Evolutionary conservation across 768 basidiomycete species (phyloP).

Genomic region (Floccularia luteovirens): DNA sequence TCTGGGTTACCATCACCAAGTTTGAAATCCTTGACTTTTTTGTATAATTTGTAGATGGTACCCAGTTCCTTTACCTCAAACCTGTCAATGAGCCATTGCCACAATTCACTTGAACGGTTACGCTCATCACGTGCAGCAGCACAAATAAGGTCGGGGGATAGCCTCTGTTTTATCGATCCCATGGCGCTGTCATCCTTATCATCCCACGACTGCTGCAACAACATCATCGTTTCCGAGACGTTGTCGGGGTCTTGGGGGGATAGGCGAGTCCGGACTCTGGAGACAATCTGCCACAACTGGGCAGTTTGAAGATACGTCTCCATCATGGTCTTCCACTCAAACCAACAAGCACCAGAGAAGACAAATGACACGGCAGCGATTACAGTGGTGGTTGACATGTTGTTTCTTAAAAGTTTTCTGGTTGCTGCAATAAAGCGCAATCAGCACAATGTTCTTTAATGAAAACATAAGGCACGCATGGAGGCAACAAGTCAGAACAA

Average conservation of each 20-base stretch:
- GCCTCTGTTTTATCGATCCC: neutral
- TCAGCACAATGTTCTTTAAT: slow-evolving; percentile 6
- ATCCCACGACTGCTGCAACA: neutral
- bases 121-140: neutral
- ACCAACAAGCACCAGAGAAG: neutral
- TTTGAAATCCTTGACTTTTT: neutral
- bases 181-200: neutral
- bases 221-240: neutral
- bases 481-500: too few relatives aligned
- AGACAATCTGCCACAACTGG: neutral
- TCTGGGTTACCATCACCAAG: neutral
- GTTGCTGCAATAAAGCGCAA: neutral
- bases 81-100: neutral
- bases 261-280: too few relatives aligned
- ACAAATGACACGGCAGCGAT: neutral
- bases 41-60: neutral
- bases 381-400: neutral
- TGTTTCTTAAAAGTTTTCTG: neutral
- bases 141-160: neutral
- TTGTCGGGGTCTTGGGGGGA: neutral
- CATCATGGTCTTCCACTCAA: neutral
- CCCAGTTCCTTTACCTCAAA: neutral
- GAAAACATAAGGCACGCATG: slow-evolving; percentile 1
- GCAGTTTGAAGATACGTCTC: neutral
- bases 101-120: neutral